These are phyloP conservation scores for Elaeis guineensis DNA, from an alignment of 176 grass and related monocot species.

Conservation along the genomic window DNA sequence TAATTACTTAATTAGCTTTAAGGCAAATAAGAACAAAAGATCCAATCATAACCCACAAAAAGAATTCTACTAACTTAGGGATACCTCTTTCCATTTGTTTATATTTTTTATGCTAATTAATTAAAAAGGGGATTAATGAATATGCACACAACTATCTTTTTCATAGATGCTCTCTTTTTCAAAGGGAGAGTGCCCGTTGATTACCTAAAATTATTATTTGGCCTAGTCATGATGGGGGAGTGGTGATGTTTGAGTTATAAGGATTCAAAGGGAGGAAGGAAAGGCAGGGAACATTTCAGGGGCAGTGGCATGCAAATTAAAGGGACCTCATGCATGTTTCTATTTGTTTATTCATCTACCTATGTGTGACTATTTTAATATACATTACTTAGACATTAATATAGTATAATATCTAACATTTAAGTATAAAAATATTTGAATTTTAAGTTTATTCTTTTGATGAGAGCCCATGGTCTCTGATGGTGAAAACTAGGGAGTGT, in stretches of 20 bases:
- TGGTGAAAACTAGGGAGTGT: constrained; percentile 7
- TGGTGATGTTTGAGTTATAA: constrained; percentile 24
- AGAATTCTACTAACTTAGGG: no score
- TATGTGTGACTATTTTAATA: not conserved
- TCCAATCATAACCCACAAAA: no score
- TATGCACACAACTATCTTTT: no score
- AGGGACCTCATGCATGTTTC: constrained; percentile 28
- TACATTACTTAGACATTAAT: not conserved
- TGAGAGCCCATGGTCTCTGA: constrained; percentile 8
- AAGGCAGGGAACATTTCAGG: constrained; percentile 33
- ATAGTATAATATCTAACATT: constrained; percentile 13
- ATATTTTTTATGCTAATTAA: no score
- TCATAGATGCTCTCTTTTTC: not conserved
- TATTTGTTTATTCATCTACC: constrained; percentile 16
- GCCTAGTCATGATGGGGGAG: constrained; percentile 21
- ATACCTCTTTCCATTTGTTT: no score
- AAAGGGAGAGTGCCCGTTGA: not conserved
- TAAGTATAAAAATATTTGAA: not conserved
- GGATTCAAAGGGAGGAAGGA: constrained; percentile 2
- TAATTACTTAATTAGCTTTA: no score
- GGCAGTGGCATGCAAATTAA: constrained; percentile 26
- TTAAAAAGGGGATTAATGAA: no score
- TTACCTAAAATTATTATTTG: constrained; percentile 14
- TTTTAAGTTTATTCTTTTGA: constrained; percentile 23
- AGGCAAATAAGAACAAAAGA: no score